A percentile compares a stretch with the other conserved stretches of the same genome.
phyloP scores from a whole-genome alignment of 768 basidiomycete genomes.

The Kwoniella europaea region DNA sequence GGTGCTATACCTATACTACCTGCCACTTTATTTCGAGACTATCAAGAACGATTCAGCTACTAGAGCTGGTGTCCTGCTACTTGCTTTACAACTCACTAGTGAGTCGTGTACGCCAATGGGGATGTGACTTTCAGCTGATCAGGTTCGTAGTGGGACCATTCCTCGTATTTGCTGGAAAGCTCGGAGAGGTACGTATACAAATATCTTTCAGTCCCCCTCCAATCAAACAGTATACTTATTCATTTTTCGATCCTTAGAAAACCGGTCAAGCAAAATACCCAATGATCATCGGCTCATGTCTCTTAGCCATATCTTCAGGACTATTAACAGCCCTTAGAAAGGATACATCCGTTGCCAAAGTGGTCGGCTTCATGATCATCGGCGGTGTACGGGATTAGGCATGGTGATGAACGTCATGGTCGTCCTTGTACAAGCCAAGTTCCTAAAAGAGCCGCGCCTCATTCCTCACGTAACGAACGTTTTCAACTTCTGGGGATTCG shows the following conservation, averaged over 20 bases:
- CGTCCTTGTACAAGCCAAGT: slow-evolving; percentile 36
- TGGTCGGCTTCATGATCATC: slow-evolving; percentile 40
- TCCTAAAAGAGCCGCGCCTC: slow-evolving; percentile 25
- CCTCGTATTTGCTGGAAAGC: slow-evolving; percentile 28
- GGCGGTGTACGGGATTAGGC: slow-evolving; percentile 43
- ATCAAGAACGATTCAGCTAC: slow-evolving; percentile 34
- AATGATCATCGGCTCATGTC: slow-evolving; percentile 25
- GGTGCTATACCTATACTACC: slow-evolving; percentile 38
- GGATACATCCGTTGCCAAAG: slow-evolving; percentile 10
- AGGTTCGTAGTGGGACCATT: slow-evolving; percentile 22
- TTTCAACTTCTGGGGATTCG: slow-evolving; percentile 32
- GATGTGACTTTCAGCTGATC: background rate
- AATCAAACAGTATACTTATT: background rate
- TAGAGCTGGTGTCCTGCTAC: slow-evolving; percentile 29
- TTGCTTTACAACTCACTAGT: slow-evolving; percentile 33
- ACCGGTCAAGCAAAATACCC: slow-evolving; percentile 37
- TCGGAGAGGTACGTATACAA: slow-evolving; percentile 24
- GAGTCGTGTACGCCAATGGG: background rate
- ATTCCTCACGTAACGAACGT: slow-evolving; percentile 29
- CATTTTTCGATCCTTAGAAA: slow-evolving; percentile 2
- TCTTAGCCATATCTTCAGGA: slow-evolving; percentile 32
- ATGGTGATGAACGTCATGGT: slow-evolving; percentile 39
- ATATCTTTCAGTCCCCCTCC: background rate
- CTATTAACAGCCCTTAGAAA: slow-evolving; percentile 34
- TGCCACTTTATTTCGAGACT: slow-evolving; percentile 38